Evolutionary conservation across 2,329 filamentous ascomycete species (phyloP).

Genomic region (Aquanectria penicillioides): DNA sequence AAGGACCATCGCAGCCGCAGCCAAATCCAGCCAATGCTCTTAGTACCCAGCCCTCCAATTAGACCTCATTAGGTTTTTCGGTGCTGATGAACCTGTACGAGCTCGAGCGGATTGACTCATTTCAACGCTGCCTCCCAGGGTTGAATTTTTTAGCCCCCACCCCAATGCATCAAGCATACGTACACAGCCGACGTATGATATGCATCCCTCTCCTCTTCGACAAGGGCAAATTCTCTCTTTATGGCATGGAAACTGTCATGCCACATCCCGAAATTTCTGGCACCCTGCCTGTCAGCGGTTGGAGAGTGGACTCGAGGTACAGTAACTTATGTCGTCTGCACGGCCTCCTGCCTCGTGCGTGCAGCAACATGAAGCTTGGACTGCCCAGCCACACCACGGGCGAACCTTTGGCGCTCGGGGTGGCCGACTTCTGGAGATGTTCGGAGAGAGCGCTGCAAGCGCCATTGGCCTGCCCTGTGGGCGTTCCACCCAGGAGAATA

Average conservation of each 20-base stretch:
- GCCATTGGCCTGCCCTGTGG: slow-evolving; percentile 38
- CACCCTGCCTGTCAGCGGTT: slow-evolving; percentile 4
- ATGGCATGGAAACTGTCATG: slow-evolving; percentile 1
- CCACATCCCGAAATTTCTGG: neutral
- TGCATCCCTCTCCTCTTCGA: slow-evolving; percentile 2
- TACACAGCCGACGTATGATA: neutral
- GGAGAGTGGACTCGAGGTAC: neutral
- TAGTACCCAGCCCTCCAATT: neutral
- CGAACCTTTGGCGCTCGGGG: slow-evolving; percentile 37
- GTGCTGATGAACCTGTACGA: neutral
- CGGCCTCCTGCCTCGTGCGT: no score
- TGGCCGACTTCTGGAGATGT: slow-evolving; percentile 28
- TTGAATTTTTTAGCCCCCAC: slow-evolving; percentile 18
- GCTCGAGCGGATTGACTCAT: slow-evolving; percentile 5
- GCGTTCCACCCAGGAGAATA: no score
- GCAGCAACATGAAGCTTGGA: slow-evolving; percentile 22
- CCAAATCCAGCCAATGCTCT: neutral
- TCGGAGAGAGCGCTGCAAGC: slow-evolving; percentile 25
- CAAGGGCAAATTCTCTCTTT: slow-evolving; percentile 1
- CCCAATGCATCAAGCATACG: neutral
- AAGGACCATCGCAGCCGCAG: neutral
- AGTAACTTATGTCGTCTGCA: neutral
- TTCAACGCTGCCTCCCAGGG: neutral
- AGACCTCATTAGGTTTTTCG: neutral
- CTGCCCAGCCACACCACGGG: slow-evolving; percentile 34